phyloP scores from a whole-genome alignment of 2,329 filamentous ascomycete genomes.

The Aschersonia sp. region DNA sequence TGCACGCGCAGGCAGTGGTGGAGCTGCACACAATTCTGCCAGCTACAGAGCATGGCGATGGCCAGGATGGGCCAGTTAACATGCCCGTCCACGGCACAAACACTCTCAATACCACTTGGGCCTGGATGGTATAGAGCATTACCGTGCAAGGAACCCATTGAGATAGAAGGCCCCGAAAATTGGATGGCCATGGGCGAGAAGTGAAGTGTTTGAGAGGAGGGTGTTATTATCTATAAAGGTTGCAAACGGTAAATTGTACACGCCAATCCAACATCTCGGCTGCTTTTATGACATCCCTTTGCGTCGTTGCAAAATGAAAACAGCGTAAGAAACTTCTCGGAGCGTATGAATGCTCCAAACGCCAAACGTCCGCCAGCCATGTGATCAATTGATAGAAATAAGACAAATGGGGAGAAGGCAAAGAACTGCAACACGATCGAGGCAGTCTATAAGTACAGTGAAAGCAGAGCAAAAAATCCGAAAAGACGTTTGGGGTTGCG shows the following conservation, averaged over 20 bases:
- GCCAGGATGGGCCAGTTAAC: not conserved
- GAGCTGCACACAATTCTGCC: not conserved
- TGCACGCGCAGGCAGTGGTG: not conserved
- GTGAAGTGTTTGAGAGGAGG: conserved; percentile 24
- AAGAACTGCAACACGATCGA: too few species aligned
- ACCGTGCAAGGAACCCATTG: not conserved
- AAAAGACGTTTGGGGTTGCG: too few species aligned
- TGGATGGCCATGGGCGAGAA: too few species aligned
- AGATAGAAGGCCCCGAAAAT: too few species aligned
- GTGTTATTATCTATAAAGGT: conserved; percentile 31
- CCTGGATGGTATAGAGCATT: conserved; percentile 6
- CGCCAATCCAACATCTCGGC: conserved; percentile 22
- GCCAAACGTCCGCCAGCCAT: conserved; percentile 28
- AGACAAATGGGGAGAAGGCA: too few species aligned
- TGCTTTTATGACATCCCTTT: conserved; percentile 26
- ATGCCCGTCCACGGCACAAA: conserved; percentile 6
- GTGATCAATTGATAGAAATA: conserved; percentile 18
- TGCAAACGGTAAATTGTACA: conserved; percentile 17
- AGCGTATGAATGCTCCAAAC: conserved; percentile 37
- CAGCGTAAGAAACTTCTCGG: conserved; percentile 23
- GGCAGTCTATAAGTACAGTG: too few species aligned
- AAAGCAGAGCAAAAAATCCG: too few species aligned
- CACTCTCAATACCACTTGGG: conserved; percentile 8
- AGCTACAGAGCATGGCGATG: not conserved
- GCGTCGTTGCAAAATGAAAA: conserved; percentile 24